Conservation (phyloP, 116 monocot species). For the Dioscorea cayenensis region DNA sequence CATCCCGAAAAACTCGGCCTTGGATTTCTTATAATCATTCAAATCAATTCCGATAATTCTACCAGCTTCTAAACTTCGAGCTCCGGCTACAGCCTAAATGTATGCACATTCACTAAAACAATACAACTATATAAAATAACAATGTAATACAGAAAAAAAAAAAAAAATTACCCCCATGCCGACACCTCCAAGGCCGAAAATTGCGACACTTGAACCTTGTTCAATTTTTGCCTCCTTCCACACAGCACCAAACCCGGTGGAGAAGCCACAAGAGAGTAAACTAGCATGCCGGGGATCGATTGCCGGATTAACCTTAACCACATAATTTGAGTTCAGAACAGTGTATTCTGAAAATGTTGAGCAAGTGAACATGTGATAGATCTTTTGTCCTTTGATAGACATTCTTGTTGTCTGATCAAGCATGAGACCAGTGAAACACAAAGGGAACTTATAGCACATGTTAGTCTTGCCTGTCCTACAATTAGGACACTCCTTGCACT, state of each 20-base stretch:
- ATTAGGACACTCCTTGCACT: background rate
- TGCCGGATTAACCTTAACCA: slow-evolving; percentile 20
- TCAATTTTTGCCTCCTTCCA: slow-evolving; percentile 37
- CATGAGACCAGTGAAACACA: background rate
- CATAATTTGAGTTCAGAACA: slow-evolving; percentile 17
- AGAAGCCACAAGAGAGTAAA: slow-evolving; percentile 35
- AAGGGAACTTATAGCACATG: slow-evolving; percentile 1
- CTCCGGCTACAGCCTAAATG: background rate
- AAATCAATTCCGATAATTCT: background rate
- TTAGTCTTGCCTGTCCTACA: background rate
- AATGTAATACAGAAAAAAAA: background rate
- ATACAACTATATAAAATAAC: background rate
- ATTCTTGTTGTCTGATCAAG: background rate
- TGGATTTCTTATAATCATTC: background rate
- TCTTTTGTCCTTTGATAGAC: background rate
- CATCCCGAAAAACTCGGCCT: slow-evolving; percentile 14
- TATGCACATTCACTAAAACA: background rate
- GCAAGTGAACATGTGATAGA: slow-evolving; percentile 1
- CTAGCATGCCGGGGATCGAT: slow-evolving; percentile 14
- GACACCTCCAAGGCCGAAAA: slow-evolving; percentile 36
- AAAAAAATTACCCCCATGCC: slow-evolving; percentile 1
- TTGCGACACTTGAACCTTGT: slow-evolving; percentile 21
- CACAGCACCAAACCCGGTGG: slow-evolving; percentile 26
- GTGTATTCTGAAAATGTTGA: slow-evolving; percentile 35
- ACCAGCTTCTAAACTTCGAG: background rate